Evolutionary conservation across 2,329 filamentous ascomycete genomes (phyloP), one percentile per base, ranked within the genome.

Genomic region (Coniella vitis): DNA sequence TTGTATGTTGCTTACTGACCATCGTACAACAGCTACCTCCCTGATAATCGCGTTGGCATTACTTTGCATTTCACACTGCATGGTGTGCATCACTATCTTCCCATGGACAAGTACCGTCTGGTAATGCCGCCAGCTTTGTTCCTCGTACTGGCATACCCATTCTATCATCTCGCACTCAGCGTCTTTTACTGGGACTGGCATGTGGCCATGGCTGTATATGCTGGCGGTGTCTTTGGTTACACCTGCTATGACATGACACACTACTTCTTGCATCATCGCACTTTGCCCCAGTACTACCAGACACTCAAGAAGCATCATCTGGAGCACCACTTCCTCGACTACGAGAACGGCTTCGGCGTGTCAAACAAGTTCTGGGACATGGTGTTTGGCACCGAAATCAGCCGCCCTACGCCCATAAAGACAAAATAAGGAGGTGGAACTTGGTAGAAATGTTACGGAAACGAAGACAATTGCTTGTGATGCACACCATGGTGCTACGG

Each of bases 111-210:
- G 63, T 91, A 95, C 61, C 84, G 93, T 53, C 83, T 98, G 9
- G 93, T 98, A 56, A 97, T 98, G 93, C 93, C 93, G 1, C 93
- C 93, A 0, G 80, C 88, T 0, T 75, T 98, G 3, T 97, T 98
- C 63, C 54, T 91, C 20, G 76, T 79, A 12, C 82, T 98, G 17
- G 91, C 91, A 5, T 76, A 79, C 0, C 93, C 93, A 0, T 97
- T 97, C 73, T 98, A 88, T 85, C 87, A 88, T 66, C 73, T 98
- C 44, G 88, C 93, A 0, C 91, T 96, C 58, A 58, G 75, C 2
- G 63, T 97, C 47, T 89, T 98, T 66, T 86, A 72, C 65, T 90
- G 83, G 70, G 80, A 91, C 67, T 97, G 90, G 90, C 78, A 87
- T 66, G 79, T 84, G 9, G 93, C 83, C 4, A 79, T 83, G 0